These are phyloP conservation scores for sorghum (Sorghum bicolor) DNA, from an alignment of 176 grass and related monocot genomes.

Conservation along the genomic window DNA sequence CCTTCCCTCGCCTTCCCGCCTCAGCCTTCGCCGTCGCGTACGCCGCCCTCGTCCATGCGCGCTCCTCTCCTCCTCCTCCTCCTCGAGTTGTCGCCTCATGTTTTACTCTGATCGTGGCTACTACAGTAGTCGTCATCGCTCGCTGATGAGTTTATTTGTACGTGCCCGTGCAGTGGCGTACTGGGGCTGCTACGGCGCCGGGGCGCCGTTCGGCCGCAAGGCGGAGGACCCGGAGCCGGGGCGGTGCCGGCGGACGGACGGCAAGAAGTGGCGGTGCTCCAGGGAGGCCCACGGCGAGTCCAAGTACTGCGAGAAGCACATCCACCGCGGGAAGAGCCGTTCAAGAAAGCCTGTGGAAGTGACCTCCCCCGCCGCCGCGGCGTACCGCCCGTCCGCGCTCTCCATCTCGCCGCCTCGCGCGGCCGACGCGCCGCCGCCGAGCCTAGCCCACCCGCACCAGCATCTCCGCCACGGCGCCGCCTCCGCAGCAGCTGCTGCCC, in stretches of 20 bases:
- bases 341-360: constrained; percentile 99
- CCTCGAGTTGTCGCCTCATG: not conserved
- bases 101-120: not conserved
- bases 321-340: constrained; percentile 97
- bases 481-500: not conserved
- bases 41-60: not conserved
- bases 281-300: constrained; percentile 80
- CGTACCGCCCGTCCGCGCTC: constrained; percentile 34
- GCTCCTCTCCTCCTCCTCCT: not conserved
- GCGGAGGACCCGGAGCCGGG: constrained; percentile 79
- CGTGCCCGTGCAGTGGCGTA: constrained; percentile 42
- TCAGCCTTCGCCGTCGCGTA: constrained; percentile 45
- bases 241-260: constrained; percentile 87
- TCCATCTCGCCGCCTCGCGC: constrained; percentile 43
- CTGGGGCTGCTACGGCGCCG: constrained; percentile 65
- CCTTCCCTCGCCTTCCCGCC: constrained; percentile 67
- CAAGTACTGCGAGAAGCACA: constrained; percentile 97
- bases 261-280: constrained; percentile 97
- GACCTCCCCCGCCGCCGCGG: not conserved
- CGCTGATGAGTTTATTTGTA: not conserved
- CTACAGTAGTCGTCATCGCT: not conserved
- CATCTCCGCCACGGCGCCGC: not conserved
- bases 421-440: not conserved
- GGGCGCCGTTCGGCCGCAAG: constrained; percentile 44
- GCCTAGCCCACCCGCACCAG: not conserved